Base-by-base conservation (phyloP, 148 eudicot genomes). In the Euryodendron excelsum region DNA sequence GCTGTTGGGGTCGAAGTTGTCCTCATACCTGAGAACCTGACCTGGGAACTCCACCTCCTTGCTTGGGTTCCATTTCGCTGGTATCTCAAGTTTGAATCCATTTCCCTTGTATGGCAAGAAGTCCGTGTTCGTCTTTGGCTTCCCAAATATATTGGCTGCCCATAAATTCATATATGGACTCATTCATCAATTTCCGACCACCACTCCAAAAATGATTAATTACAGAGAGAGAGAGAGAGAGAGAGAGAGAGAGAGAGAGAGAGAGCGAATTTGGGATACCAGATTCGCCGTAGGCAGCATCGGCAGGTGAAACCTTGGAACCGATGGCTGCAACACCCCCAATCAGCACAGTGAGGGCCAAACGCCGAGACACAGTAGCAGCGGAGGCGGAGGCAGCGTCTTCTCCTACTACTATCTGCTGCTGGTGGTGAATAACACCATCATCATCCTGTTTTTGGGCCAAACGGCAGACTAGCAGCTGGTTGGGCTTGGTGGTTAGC, bases 21-120 rank as follows among this genome's bases (percentile, higher is more conserved):
- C 99, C 82, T 96, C 99, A 64, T 72, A 96, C 76, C 93, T 85
- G 55, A 96, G 80, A 45, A 96, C 95, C 78, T 91, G 97, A 36
- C 99, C 99, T 0, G 98, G 98, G 91, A 34, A 96, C 87, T 96
- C 99, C 5, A 87, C 86, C 82, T 96, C 99, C 60, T 82, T 90
- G 91, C 98, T 96, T 0, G 97, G 97, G 91, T 93, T 96, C 99
- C 99, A 96, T 86, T 96, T 96, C 0, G 99, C 50, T 0, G 99
- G 99, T 17, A 93, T 66, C 5, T 67, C 72, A 47, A 96, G 7
- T 87, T 87, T 91, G 88, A 96, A 93, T 59, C 97, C 99, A 0
- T 90, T 84, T 11, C 98, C 94, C 13, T 4, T 82, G 83, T 90
- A 89, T 6, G 91, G 77, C 75, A 76, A 14, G 80, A 93, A 96